Evolutionary conservation across 2,329 filamentous ascomycete genomes (phyloP).

Genomic region (Beauveria varroae): DNA sequence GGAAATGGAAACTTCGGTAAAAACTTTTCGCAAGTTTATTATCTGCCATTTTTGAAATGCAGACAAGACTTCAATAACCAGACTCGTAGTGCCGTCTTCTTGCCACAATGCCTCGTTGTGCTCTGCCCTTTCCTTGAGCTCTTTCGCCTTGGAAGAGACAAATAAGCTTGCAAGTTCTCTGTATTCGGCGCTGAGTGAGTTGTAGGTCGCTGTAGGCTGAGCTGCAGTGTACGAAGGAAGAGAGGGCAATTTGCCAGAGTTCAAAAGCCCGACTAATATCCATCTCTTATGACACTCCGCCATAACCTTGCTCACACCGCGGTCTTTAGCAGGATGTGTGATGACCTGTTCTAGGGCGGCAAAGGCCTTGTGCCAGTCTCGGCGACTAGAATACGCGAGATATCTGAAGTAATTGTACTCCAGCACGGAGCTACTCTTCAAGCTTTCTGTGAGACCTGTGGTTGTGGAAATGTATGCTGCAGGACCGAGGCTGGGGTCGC

Average conservation of each 20-base stretch:
- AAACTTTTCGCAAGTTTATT: slow-evolving; percentile 63
- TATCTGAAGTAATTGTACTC: slow-evolving; percentile 61
- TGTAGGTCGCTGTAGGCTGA: slow-evolving; percentile 48
- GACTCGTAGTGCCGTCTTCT: slow-evolving; percentile 63
- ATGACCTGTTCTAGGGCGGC: slow-evolving; percentile 58
- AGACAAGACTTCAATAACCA: slow-evolving; percentile 61
- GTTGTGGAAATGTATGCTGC: slow-evolving; percentile 51
- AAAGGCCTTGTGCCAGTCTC: slow-evolving; percentile 55
- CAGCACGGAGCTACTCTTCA: slow-evolving; percentile 48
- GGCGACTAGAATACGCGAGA: slow-evolving; percentile 54
- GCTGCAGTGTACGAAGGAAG: slow-evolving; percentile 50
- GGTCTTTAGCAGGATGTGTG: slow-evolving; percentile 56
- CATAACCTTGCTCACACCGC: slow-evolving; percentile 67
- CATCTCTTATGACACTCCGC: slow-evolving; percentile 89
- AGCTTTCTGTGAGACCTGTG: slow-evolving; percentile 47
- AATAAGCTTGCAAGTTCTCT: slow-evolving; percentile 63
- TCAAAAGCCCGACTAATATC: slow-evolving; percentile 68
- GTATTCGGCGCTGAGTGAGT: slow-evolving; percentile 60
- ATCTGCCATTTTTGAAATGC: slow-evolving; percentile 73
- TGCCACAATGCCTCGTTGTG: slow-evolving; percentile 51
- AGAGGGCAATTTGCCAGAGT: slow-evolving; percentile 50
- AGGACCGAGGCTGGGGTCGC: slow-evolving; percentile 38
- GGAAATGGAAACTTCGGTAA: slow-evolving; percentile 50
- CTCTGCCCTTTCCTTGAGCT: slow-evolving; percentile 58
- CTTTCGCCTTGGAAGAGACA: slow-evolving; percentile 42